A percentile compares a stretch with the other conserved stretches of the same genome.
Evolutionary conservation across 2,329 filamentous ascomycete genomes (phyloP).

Genomic region (Phaeomoniella chlamydospora): DNA sequence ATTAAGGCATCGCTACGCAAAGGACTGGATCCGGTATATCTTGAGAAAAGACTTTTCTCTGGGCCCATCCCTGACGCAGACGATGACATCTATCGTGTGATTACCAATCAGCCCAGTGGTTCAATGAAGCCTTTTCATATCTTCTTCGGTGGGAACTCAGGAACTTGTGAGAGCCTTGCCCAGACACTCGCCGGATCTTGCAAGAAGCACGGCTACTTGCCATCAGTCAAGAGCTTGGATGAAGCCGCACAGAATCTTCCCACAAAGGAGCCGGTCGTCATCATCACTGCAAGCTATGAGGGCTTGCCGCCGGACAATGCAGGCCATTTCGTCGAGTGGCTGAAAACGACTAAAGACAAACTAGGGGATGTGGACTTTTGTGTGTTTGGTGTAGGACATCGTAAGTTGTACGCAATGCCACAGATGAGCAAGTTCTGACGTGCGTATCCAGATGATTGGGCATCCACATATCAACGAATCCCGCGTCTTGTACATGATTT

Average conservation of each 20-base stretch:
- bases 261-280: conserved; percentile 44
- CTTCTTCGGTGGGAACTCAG: conserved; percentile 59
- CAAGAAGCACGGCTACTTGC: conserved; percentile 41
- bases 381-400: conserved; percentile 55
- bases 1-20: conserved; percentile 45
- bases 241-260: conserved; percentile 46
- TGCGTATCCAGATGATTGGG: conserved; percentile 31
- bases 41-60: conserved; percentile 21
- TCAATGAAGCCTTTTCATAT: conserved; percentile 39
- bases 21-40: conserved; percentile 25
- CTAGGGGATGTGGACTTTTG: conserved; percentile 46
- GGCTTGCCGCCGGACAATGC: conserved; percentile 63
- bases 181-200: conserved; percentile 48
- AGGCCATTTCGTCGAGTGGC: conserved; percentile 51
- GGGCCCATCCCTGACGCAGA: conserved; percentile 3
- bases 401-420: conserved; percentile 39
- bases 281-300: conserved; percentile 60
- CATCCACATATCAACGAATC: conserved; percentile 49
- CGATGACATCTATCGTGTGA: neutral
- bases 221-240: conserved; percentile 44
- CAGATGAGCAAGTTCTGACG: conserved; percentile 38
- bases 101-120: conserved; percentile 4
- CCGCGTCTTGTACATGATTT: conserved; percentile 47
- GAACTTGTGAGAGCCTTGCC: conserved; percentile 59
- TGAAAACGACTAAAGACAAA: conserved; percentile 37